Evolutionary conservation across 2,329 filamentous ascomycete genomes (phyloP), one percentile per base, ranked within the genome.

Genomic region (Scortechinia acanthostroma): DNA sequence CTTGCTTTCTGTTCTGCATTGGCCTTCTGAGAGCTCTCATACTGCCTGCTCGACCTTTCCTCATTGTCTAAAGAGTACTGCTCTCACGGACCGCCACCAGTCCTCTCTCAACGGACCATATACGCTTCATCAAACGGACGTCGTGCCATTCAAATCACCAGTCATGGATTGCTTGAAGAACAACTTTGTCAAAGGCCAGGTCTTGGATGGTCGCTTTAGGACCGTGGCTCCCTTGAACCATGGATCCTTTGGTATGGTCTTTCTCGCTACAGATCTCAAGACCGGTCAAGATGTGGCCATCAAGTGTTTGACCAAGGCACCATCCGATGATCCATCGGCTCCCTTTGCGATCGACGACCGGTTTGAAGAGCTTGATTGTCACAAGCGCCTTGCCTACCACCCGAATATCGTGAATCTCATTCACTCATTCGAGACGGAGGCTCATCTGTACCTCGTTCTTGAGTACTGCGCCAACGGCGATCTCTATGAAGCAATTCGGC

Each of bases 221-320:
- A 95, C 91, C 46, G 76, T 96, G 59, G 88, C 91, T 54, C 91
- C 93, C 47, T 86, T 98, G 70, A 98, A 98, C 63, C 90, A 96
- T 76, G 93, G 93, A 55, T 97, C 93, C 46, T 98, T 97, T 60
- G 93, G 93, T 61, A 94, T 97, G 88, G 93, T 98, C 57, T 96
- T 96, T 68, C 83, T 90, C 68, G 93, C 91, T 48, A 85, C 77
- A 62, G 90, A 98, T 63, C 73, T 83, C 52, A 62, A 74, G 51
- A 95, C 87, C 49, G 79, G 83, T 54, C 74, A 93, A 48, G 77
- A 80, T 48, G 93, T 98, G 54, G 93, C 93, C 50, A 87, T 98
- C 76, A 98, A 98, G 71, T 96, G 91, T 65, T 71, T 97, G 63
- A 90, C 89, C 59, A 98, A 97, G 75, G 77, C 79, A 55, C 72